Percentiles rank a stretch among this genome's conserved stretches.
phyloP scores from a whole-genome alignment of 257 asterid genomes.

The Echium plantagineum region DNA sequence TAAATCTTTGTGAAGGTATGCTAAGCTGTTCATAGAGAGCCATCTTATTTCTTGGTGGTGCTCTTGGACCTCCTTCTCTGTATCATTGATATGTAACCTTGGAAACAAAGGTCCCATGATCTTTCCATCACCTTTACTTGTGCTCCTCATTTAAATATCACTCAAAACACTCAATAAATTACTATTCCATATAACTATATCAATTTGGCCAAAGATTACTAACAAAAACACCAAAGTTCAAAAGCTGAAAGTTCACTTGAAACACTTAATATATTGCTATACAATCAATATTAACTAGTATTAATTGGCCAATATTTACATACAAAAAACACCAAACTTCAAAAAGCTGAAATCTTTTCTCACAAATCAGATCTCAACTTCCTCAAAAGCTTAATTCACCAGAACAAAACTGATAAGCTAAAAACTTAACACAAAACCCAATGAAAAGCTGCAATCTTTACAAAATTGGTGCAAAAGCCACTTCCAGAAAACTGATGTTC shows the following conservation, averaged over 20 bases:
- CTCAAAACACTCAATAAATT: conserved; percentile 4
- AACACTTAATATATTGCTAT: too few species aligned
- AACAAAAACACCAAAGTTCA: too few species aligned
- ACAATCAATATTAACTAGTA: too few species aligned
- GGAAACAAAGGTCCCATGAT: conserved; percentile 86
- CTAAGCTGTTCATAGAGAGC: conserved; percentile 92
- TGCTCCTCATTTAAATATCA: conserved; percentile 34
- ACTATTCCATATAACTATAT: too few species aligned
- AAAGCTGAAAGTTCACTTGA: too few species aligned
- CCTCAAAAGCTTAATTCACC: not conserved
- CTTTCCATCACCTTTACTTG: conserved; percentile 62
- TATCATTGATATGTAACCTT: conserved; percentile 83
- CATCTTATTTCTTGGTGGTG: conserved; percentile 99
- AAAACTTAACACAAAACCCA: not conserved
- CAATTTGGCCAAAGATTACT: too few species aligned
- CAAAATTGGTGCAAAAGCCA: too few species aligned
- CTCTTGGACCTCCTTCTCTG: conserved; percentile 32
- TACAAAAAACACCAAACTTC: too few species aligned
- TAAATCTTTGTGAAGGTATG: conserved; percentile 71
- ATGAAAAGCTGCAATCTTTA: too few species aligned
- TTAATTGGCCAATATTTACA: too few species aligned
- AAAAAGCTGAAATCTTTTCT: not conserved
- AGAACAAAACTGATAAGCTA: too few species aligned
- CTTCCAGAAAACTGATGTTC: too few species aligned
- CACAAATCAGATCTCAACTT: not conserved